Evolutionary conservation across 164 flowering plant genomes (phyloP), one percentile per base, ranked within the genome.

Genomic region (Saururus chinensis): DNA sequence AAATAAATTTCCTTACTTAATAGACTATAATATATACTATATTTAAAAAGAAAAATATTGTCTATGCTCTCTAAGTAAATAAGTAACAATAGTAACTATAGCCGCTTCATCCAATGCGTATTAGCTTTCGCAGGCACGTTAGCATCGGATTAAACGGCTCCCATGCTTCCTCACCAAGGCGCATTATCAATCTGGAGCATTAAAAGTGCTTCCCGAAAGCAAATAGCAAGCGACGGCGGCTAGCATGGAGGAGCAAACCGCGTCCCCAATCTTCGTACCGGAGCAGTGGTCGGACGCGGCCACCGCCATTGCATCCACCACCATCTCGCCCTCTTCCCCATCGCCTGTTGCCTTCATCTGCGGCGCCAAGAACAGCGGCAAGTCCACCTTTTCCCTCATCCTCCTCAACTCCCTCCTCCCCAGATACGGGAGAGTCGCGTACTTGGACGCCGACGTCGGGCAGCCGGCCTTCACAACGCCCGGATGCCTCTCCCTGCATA

Each of bases 401-500:
- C 89, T 93, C 51, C 74, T 93, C 71, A 86, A 88, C 65, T 65
- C 79, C 65, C 82, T 93, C 26, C 80, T 90, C 17, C 73, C 60
- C 53, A 84, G 88, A 51, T 82, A 84, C 63, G 76, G 60, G 21
- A 80, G 62, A 66, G 99, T 93, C 1, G 96, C 81, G 66, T 93
- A 87, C 64, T 75, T 93, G 80, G 99, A 93, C 67, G 83, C 97
- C 1, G 99, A 93, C 74, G 92, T 88, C 64, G 99, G 99, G 61
- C 99, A 93, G 72, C 69, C 99, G 0, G 99, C 90, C 76, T 93
- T 90, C 66, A 88, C 96, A 41, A 75, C 97, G 53, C 96, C 99
- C 30, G 99, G 97, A 56, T 84, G 84, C 65, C 77, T 90, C 5
- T 87, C 99, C 14, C 83, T 93, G 26, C 81, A 77, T 60, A 65